These are phyloP conservation scores for Austroboletus festivus DNA, from an alignment of 768 basidiomycete species.

Conservation along the genomic window DNA sequence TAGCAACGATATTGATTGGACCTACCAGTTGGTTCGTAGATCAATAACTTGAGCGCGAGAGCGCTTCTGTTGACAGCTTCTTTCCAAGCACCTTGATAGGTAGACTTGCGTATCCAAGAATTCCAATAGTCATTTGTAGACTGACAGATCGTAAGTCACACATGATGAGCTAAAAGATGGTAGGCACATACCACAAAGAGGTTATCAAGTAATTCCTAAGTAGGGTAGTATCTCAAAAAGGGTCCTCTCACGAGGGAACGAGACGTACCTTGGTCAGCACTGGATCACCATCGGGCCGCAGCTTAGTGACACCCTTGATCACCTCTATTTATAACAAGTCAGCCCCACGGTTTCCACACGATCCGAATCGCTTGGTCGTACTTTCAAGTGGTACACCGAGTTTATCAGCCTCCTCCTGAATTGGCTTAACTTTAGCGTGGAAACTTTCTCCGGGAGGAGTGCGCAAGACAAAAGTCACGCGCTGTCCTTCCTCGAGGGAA, in stretches of 20 bases:
- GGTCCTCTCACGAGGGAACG: not conserved
- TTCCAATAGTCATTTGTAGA: slow-evolving; percentile 84
- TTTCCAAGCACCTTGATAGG: slow-evolving; percentile 92
- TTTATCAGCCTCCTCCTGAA: slow-evolving; percentile 39
- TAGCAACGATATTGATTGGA: too few species aligned
- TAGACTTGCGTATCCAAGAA: slow-evolving; percentile 83
- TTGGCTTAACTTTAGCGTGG: slow-evolving; percentile 19
- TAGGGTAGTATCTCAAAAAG: not conserved
- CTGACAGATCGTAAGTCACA: slow-evolving; percentile 32
- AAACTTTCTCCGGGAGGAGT: slow-evolving; percentile 49
- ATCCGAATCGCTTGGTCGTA: slow-evolving; percentile 16
- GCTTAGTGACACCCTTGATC: slow-evolving; percentile 41
- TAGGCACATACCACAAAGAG: slow-evolving; percentile 48
- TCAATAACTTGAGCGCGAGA: slow-evolving; percentile 88
- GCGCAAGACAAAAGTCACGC: slow-evolving; percentile 84
- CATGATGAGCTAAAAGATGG: not conserved
- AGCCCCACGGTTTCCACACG: slow-evolving; percentile 1
- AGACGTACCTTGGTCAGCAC: slow-evolving; percentile 55
- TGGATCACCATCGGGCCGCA: slow-evolving; percentile 65
- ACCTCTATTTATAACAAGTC: slow-evolving; percentile 32
- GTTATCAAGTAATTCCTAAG: slow-evolving; percentile 52
- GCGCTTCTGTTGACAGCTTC: slow-evolving; percentile 92
- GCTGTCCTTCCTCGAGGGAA: slow-evolving; percentile 76
- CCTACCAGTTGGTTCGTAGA: slow-evolving; percentile 85
- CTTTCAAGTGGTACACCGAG: slow-evolving; percentile 47